These are phyloP conservation scores for Lasiodiplodia gonubiensis DNA, from an alignment of 2,329 filamentous ascomycete genomes.

Conservation along the genomic window DNA sequence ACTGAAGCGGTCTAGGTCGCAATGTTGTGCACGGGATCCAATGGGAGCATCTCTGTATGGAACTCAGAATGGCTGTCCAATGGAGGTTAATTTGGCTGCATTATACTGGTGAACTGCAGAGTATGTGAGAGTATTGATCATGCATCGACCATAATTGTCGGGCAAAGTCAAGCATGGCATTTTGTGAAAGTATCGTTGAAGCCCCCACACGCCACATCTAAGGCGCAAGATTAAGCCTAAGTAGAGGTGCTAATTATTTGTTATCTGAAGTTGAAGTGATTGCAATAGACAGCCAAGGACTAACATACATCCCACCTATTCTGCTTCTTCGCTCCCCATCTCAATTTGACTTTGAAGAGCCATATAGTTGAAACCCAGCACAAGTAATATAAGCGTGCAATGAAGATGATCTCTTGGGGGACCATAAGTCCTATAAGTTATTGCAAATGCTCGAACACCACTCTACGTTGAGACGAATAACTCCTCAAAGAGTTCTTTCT, in stretches of 20 bases:
- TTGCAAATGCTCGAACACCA: too few species aligned
- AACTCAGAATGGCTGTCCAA: background rate
- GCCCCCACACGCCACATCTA: background rate
- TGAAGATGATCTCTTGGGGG: background rate
- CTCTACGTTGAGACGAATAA: background rate
- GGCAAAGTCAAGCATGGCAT: background rate
- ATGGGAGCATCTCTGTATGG: background rate
- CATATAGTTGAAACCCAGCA: background rate
- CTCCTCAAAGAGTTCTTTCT: background rate
- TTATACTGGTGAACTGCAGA: background rate
- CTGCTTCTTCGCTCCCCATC: background rate
- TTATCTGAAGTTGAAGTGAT: background rate
- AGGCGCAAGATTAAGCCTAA: background rate
- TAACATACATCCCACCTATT: background rate
- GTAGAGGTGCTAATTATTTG: background rate
- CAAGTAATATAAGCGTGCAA: background rate
- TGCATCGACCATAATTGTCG: background rate
- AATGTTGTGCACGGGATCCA: background rate
- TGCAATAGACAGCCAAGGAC: background rate
- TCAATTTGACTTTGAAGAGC: background rate
- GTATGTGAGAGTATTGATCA: background rate
- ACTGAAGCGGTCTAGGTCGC: background rate
- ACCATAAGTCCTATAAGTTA: background rate
- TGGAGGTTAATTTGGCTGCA: background rate
- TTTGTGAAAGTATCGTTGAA: background rate